Conservation (phyloP, 129 eudicot genomes). For the Solidago caesia region DNA sequence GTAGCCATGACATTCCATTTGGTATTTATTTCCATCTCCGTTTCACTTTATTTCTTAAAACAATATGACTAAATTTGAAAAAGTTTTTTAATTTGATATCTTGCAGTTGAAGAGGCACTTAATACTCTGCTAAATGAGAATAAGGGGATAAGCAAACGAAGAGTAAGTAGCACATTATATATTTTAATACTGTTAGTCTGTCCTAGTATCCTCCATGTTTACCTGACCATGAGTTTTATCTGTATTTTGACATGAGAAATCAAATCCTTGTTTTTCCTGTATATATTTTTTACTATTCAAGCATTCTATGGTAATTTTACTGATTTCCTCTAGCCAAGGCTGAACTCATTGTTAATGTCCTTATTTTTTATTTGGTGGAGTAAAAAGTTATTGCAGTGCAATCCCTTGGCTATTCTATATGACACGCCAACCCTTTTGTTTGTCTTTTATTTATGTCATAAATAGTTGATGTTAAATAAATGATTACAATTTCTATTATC, state of each 20-base stretch:
- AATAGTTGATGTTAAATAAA: background rate
- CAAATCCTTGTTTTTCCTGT: background rate
- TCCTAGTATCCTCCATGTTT: constrained; percentile 11
- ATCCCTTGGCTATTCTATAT: too few relatives aligned
- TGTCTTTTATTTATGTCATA: background rate
- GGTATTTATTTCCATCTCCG: background rate
- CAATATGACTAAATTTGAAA: constrained; percentile 6
- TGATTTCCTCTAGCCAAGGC: too few relatives aligned
- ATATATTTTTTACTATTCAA: background rate
- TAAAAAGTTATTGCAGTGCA: too few relatives aligned
- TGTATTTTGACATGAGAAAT: background rate
- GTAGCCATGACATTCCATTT: constrained; percentile 27
- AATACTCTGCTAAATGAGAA: constrained; percentile 72
- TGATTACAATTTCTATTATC: background rate
- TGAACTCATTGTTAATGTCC: too few relatives aligned
- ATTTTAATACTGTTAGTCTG: constrained; percentile 3
- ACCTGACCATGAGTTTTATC: constrained; percentile 7
- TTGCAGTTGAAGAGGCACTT: constrained; percentile 91
- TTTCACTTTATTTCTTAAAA: background rate
- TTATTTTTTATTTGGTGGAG: too few relatives aligned
- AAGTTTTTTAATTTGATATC: constrained; percentile 14
- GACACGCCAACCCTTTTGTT: too few relatives aligned
- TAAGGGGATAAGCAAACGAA: constrained; percentile 89
- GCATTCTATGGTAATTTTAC: too few relatives aligned
- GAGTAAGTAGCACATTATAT: constrained; percentile 49